Conservation (phyloP, 2,329 filamentous ascomycete genomes). For the Madurella mycetomatis region DNA sequence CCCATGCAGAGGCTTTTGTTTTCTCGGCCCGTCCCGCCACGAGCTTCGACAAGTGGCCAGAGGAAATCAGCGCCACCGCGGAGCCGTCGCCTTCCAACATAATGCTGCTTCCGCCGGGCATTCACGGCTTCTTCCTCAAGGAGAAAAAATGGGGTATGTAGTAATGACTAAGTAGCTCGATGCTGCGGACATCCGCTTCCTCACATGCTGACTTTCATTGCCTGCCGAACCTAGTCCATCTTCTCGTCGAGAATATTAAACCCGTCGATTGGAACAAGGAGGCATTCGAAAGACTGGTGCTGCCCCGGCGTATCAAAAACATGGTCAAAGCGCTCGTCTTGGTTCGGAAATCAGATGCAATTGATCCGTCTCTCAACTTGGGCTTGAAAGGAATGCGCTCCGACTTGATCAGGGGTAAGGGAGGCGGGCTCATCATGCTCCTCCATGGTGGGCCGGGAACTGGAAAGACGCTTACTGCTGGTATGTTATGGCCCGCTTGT, state of each 20-base stretch:
- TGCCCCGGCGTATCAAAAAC: conserved; percentile 17
- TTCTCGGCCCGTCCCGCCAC: neutral
- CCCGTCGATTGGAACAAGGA: conserved; percentile 12
- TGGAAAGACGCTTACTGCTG: conserved; percentile 31
- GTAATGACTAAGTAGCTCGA: neutral
- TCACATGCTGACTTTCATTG: neutral
- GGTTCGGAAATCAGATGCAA: conserved; percentile 15
- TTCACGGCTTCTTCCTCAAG: conserved; percentile 7
- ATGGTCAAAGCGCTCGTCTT: conserved; percentile 24
- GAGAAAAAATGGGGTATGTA: conserved; percentile 5
- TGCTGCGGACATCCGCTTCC: neutral
- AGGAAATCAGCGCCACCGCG: neutral
- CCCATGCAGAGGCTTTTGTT: neutral
- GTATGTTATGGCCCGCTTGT: neutral
- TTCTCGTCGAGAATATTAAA: conserved; percentile 9
- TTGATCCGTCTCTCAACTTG: neutral
- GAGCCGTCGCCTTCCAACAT: neutral
- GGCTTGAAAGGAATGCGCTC: neutral
- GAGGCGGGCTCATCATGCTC: conserved; percentile 30
- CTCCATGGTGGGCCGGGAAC: conserved; percentile 31
- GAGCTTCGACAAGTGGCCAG: neutral
- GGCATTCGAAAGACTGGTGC: conserved; percentile 8
- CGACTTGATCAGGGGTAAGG: conserved; percentile 32
- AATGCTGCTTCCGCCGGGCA: conserved; percentile 1
- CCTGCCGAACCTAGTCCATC: neutral